Evolutionary conservation across 2,329 filamentous ascomycete species (phyloP).

Genomic region (Rhynchosporium graminicola): DNA sequence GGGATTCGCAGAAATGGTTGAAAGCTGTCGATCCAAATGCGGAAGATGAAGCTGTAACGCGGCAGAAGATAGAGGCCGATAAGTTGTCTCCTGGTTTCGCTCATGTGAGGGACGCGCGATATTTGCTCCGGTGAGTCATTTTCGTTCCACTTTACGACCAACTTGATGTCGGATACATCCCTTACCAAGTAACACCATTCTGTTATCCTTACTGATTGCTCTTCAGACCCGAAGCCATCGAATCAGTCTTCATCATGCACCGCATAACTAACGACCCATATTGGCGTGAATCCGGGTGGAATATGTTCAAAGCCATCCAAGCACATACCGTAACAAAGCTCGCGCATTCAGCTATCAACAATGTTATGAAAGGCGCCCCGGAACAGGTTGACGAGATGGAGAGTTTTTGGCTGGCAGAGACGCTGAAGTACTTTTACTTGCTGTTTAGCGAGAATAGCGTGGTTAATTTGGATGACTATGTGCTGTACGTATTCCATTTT

Average conservation of each 20-base stretch:
- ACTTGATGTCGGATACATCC: no score
- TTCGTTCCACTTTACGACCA: constrained; percentile 16
- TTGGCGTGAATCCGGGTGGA: constrained; percentile 49
- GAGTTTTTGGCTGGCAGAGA: constrained; percentile 64
- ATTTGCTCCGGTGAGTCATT: constrained; percentile 31
- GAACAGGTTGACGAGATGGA: constrained; percentile 56
- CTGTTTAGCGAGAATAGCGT: constrained; percentile 50
- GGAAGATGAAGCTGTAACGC: constrained; percentile 19
- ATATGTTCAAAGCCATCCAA: constrained; percentile 50
- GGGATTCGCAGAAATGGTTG: constrained; percentile 54
- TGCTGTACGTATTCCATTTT: constrained; percentile 41
- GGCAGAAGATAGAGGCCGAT: constrained; percentile 22
- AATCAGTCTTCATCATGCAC: constrained; percentile 65
- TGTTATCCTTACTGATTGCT: constrained; percentile 34
- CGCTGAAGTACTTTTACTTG: constrained; percentile 65
- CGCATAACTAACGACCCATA: constrained; percentile 37
- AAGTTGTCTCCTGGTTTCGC: constrained; percentile 34
- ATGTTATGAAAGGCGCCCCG: constrained; percentile 41
- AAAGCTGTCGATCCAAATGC: constrained; percentile 29
- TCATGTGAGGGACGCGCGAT: constrained; percentile 30
- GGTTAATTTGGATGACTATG: constrained; percentile 62
- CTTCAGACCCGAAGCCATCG: constrained; percentile 62
- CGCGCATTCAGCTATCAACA: constrained; percentile 46
- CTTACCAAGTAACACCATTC: constrained; percentile 35
- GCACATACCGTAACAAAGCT: constrained; percentile 46